Base-by-base conservation (phyloP, 768 basidiomycete genomes). In the Lentinula edodes region DNA sequence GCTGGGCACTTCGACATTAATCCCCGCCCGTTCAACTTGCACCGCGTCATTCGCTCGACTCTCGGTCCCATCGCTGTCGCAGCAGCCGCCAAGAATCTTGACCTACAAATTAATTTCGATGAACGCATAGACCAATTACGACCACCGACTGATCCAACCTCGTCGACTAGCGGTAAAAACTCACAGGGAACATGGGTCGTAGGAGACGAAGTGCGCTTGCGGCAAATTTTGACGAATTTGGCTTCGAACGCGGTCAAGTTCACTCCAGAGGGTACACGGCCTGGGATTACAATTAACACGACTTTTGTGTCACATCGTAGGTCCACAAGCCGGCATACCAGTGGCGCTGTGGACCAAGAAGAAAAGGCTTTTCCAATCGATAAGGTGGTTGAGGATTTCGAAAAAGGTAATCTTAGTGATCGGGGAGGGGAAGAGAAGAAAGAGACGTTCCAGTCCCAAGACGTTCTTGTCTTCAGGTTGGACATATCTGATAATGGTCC, bases 151-250 rank as follows among this genome's bases (percentile, higher is more conserved):
- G 32, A 35, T 15, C 58, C 48, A 6, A 28, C 10, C 4, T 0
- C 9, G 16, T 34, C 34, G 15, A n/a, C 39, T 5, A 36, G 45
- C 32, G 43, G n/a, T 32, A 39, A 10, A 3, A n/a, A 56, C 6
- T 13, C 34, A 18, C 32, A 9, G 34, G 60, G 52, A 35, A 63
- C 68, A 0, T 69, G 68, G 74, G 77, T 79, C 46, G 66, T 78
- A 13, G 77, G 77, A 23, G 75, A 77, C 63, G 78, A 79, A 63
- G 73, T 78, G 67, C 68, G 78, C 0, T 60, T 78, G 61, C 71
- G 75, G 18, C 74, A 75, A 60, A 68, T 75, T 15, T 63, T 70
- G 35, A 75, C 73, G 53, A 80, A 78, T 61, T 70, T 79, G 57
- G 75, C 75, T 1, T 71, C 71, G 32, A 76, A 76, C 56, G 74